phyloP scores from a whole-genome alignment of 2,329 filamentous ascomycete genomes.

The Alternaria sp. region DNA sequence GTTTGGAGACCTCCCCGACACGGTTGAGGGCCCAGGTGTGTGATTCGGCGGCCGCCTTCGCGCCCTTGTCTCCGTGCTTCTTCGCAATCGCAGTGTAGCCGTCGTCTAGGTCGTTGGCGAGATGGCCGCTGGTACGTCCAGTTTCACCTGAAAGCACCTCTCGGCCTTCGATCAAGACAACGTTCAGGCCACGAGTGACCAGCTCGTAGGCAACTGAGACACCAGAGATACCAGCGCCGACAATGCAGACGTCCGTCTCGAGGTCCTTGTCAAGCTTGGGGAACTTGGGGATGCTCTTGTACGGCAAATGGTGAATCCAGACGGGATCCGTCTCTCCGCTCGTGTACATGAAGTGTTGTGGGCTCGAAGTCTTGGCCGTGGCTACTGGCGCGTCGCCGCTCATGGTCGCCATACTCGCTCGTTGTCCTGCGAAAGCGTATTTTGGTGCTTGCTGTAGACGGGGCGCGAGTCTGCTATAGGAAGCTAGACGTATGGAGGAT shows the following conservation, averaged over 20 bases:
- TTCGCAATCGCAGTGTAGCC: conserved; percentile 59
- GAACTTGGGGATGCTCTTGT: conserved; percentile 54
- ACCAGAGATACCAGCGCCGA: conserved; percentile 62
- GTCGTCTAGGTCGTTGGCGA: conserved; percentile 62
- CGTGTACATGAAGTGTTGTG: conserved; percentile 52
- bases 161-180: conserved; percentile 61
- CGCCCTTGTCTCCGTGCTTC: conserved; percentile 60
- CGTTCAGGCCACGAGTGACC: conserved; percentile 56
- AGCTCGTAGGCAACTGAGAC: conserved; percentile 62
- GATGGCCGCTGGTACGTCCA: conserved; percentile 61
- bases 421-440: conserved; percentile 1
- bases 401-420: conserved; percentile 22
- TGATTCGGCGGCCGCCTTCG: conserved; percentile 59
- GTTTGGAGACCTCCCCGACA: conserved; percentile 57
- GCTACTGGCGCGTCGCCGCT: conserved; percentile 5
- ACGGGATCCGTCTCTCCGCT: conserved; percentile 60
- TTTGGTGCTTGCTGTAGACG: not conserved
- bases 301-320: conserved; percentile 60
- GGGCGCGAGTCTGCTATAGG: not conserved
- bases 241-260: conserved; percentile 57
- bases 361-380: conserved; percentile 18
- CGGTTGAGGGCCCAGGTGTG: conserved; percentile 61
- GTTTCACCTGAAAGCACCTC: conserved; percentile 62
- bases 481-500: conserved; percentile 2
- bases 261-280: conserved; percentile 52